Evolutionary conservation across 78 protist genomes (phyloP).

Genomic region (Polysphondylium violaceum): DNA sequence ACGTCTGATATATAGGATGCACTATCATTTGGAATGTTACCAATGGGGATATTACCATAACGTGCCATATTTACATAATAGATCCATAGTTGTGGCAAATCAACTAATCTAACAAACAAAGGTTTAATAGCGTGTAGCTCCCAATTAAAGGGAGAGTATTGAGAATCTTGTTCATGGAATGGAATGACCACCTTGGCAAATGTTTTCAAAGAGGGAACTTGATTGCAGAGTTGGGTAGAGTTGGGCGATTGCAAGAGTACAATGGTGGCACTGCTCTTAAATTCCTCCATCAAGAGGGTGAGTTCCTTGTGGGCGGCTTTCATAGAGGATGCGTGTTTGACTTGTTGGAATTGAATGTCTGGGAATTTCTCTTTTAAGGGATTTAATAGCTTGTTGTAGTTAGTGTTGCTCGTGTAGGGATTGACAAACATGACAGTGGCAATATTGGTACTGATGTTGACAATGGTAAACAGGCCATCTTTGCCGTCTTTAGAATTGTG

Average conservation of each 20-base stretch:
- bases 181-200: conserved; percentile 33
- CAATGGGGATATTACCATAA: conserved; percentile 89
- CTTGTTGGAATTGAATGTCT: neutral
- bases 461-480: conserved; percentile 64
- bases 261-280: conserved; percentile 57
- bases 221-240: neutral
- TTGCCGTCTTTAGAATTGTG: conserved; percentile 70
- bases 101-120: conserved; percentile 5
- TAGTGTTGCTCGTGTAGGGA: conserved; percentile 8
- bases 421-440: conserved; percentile 41
- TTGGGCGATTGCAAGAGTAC: neutral
- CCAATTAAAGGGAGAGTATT: conserved; percentile 72
- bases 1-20: conserved; percentile 65
- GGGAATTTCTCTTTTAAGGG: conserved; percentile 28
- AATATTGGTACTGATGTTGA: conserved; percentile 1
- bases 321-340: conserved; percentile 24
- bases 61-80: conserved; percentile 78
- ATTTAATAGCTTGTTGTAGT: conserved; percentile 6
- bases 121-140: conserved; percentile 62
- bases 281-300: neutral
- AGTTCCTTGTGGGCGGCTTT: neutral
- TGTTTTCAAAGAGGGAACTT: conserved; percentile 3
- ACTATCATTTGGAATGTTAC: conserved; percentile 86
- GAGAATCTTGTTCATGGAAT: conserved; percentile 33
- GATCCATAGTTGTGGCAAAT: conserved; percentile 21